Evolutionary conservation across 352 stramenopile species (phyloP).

Genomic region (Thalassiosira livingstoniorum): DNA sequence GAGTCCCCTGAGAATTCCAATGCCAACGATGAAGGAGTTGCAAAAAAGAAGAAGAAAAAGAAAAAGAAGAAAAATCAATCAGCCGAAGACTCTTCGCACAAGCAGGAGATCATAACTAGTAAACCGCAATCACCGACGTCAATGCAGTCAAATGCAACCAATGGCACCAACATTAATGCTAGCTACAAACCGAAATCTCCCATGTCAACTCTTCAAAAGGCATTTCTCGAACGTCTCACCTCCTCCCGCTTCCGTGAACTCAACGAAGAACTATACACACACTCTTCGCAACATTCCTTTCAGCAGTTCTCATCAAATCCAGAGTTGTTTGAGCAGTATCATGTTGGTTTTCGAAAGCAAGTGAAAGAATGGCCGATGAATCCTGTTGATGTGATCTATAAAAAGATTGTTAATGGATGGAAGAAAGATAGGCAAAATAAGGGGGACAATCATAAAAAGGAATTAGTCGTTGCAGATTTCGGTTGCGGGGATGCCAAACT

Average conservation of each 20-base stretch:
- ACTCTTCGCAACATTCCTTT: slow-evolving; percentile 90
- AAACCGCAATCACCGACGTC: not conserved
- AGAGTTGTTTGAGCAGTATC: slow-evolving; percentile 97
- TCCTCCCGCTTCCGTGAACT: slow-evolving; percentile 97
- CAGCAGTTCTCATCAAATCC: slow-evolving; percentile 93
- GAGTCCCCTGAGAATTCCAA: too few species aligned
- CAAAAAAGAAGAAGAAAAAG: slow-evolving; percentile 39
- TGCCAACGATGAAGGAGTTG: not conserved
- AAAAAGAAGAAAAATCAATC: slow-evolving; percentile 19
- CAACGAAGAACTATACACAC: slow-evolving; percentile 99
- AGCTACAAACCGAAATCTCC: slow-evolving; percentile 10
- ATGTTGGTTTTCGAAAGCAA: slow-evolving; percentile 98
- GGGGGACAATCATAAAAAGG: slow-evolving; percentile 65
- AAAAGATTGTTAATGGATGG: slow-evolving; percentile 84
- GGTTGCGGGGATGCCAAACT: slow-evolving; percentile 97
- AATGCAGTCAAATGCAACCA: not conserved
- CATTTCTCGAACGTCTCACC: slow-evolving; percentile 90
- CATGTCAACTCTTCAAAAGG: slow-evolving; percentile 72
- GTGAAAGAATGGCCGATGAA: slow-evolving; percentile 96
- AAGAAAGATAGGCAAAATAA: slow-evolving; percentile 22
- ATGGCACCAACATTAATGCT: slow-evolving; percentile 5
- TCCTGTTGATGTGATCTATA: slow-evolving; percentile 96
- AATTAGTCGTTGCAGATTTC: slow-evolving; percentile 94
- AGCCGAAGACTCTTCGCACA: not conserved
- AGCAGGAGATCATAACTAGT: not conserved